Conservation (phyloP, 202 grass and related monocot species). For the Schoenoplectus triqueter region DNA sequence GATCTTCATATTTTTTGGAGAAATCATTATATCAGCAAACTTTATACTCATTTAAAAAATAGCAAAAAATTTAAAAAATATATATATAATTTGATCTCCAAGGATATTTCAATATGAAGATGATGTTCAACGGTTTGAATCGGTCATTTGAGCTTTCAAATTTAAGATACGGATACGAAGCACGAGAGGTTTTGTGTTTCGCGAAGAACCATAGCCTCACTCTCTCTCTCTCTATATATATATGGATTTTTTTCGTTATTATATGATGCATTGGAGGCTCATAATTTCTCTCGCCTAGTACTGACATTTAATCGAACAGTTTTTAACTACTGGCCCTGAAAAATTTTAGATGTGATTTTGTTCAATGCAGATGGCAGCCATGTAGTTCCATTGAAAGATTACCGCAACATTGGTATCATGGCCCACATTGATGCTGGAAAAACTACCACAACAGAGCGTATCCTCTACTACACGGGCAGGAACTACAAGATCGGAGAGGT, state of each 20-base stretch:
- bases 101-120: too few species aligned
- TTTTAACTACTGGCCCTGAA: neutral
- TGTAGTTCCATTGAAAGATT: conserved; percentile 71
- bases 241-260: neutral
- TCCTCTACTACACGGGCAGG: conserved; percentile 94
- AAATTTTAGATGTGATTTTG: conserved; percentile 40
- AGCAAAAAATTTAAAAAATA: neutral
- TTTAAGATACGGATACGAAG: too few species aligned
- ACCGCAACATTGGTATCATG: conserved; percentile 99
- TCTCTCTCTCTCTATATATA: too few species aligned
- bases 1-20: too few species aligned
- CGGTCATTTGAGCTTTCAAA: too few species aligned
- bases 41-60: neutral
- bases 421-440: conserved; percentile 99
- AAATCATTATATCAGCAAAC: too few species aligned
- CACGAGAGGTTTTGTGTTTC: too few species aligned
- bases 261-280: neutral
- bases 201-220: too few species aligned
- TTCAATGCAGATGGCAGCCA: conserved; percentile 45
- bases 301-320: neutral
- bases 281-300: neutral
- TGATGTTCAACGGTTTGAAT: too few species aligned
- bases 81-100: too few species aligned
- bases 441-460: conserved; percentile 95
- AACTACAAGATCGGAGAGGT: conserved; percentile 99